Percentiles rank a stretch among this genome's conserved stretches.
phyloP scores from a whole-genome alignment of 805 yeast species.

The Candida maris region DNA sequence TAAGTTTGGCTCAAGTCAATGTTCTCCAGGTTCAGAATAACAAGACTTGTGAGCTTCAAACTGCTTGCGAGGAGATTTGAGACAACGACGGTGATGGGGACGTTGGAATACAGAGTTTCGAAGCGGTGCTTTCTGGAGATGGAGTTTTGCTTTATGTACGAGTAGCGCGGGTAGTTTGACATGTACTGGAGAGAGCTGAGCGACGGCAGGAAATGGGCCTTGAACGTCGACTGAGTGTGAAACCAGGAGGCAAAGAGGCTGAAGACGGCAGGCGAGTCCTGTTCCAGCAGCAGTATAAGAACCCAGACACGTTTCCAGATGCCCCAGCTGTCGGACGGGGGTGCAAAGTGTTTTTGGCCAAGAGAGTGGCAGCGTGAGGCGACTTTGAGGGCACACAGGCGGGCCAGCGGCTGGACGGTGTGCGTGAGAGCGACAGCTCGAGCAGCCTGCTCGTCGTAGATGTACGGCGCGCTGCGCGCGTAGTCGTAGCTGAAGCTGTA shows the following conservation, averaged over 20 bases:
- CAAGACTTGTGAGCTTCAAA: slow-evolving; percentile 9
- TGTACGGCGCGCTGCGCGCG: neutral
- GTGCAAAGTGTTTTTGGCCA: slow-evolving; percentile 19
- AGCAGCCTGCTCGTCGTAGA: neutral
- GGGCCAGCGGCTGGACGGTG: slow-evolving; percentile 20
- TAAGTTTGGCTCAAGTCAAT: slow-evolving; percentile 7
- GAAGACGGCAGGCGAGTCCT: slow-evolving; percentile 31
- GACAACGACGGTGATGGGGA: slow-evolving; percentile 14
- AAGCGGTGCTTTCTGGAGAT: slow-evolving; percentile 28
- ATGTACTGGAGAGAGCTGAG: slow-evolving; percentile 9
- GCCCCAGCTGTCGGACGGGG: slow-evolving; percentile 21
- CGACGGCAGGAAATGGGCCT: slow-evolving; percentile 16
- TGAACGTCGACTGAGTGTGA: slow-evolving; percentile 11
- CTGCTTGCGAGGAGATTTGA: slow-evolving; percentile 7
- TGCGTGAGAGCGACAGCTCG: neutral
- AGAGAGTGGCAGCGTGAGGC: slow-evolving; percentile 24
- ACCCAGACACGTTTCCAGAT: slow-evolving; percentile 35
- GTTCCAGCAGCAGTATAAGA: slow-evolving; percentile 24
- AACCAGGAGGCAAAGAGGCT: slow-evolving; percentile 27
- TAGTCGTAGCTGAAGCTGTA: slow-evolving; percentile 11
- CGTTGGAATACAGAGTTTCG: slow-evolving; percentile 32
- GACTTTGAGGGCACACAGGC: slow-evolving; percentile 22
- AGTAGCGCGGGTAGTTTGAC: slow-evolving; percentile 20
- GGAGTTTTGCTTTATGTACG: slow-evolving; percentile 14
- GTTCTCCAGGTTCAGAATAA: slow-evolving; percentile 18